Base-by-base conservation (phyloP, 2,329 filamentous ascomycete species). In the Chaetoscypha palmicola region DNA sequence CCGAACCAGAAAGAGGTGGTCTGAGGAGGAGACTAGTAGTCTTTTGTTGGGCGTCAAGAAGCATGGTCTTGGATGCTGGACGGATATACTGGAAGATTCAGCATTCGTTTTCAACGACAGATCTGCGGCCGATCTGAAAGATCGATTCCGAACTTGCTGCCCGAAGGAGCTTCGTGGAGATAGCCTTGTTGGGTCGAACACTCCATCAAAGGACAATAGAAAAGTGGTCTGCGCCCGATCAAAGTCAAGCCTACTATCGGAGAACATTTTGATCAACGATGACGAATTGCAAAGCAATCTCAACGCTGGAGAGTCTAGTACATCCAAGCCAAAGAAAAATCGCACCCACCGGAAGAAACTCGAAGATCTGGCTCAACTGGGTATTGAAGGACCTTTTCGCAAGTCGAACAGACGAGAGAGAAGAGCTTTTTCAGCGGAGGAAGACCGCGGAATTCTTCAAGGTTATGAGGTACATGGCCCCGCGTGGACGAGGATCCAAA, bases 61-160 rank as follows among this genome's bases (percentile, higher is more conserved):
- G 23, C 72, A 83, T 55, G 79, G 79, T 1, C 73, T 83, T 7
- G 79, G 79, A 28, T 78, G 76, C 53, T 83, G 79, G 79, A 80
- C 76, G 7, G 74, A 68, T 44, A 83, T 83, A 23, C 63, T 82
- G 19, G 76, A 79, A 38, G 79, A 83, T 48, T 62, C 70, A 0
- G 71, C 71, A 32, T 83, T 79, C 56, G 68, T 61, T 9, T 83
- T 83, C 63, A 77, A 80, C 53, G 70, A 69, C 12, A 72, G 79
- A 46, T 76, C 73, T 1, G 76, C 77, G 3, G 76, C 76, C 7
- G 79, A 83, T 55, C 60, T 83, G 39, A 83, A 83, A 58, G 79
- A 83, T 58, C 69, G 79, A 10, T 83, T 82, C 56, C 70, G 79
- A 38, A 83, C 79, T 3, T 82, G 78, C 57, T 82, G 78, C 49